phyloP scores from a whole-genome alignment of 2,329 filamentous ascomycete genomes.

The Xylaria sp. region DNA sequence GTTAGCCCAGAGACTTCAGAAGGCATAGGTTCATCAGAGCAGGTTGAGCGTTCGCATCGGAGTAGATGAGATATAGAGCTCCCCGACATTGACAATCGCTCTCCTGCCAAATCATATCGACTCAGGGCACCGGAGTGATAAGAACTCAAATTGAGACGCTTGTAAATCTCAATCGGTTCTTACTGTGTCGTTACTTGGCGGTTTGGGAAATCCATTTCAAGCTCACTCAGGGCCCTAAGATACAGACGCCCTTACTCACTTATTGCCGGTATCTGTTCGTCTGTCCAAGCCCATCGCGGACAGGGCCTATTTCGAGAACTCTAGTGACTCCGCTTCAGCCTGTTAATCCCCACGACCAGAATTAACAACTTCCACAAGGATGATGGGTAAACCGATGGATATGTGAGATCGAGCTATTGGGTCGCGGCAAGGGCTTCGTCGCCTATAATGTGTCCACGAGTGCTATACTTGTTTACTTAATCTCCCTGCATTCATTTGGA shows the following conservation, averaged over 20 bases:
- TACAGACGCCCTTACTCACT: too few species aligned
- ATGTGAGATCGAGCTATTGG: too few species aligned
- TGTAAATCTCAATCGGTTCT: background rate
- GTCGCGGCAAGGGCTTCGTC: too few species aligned
- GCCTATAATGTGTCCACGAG: too few species aligned
- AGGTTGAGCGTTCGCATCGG: background rate
- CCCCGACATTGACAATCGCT: background rate
- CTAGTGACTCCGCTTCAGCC: too few species aligned
- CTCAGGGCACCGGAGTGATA: background rate
- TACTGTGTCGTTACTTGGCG: background rate
- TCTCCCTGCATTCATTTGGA: background rate
- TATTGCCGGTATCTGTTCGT: background rate
- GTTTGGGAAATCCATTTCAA: background rate
- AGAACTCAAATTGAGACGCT: background rate
- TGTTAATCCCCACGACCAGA: too few species aligned
- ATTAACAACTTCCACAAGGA: too few species aligned
- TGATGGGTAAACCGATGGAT: too few species aligned
- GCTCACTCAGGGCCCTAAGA: background rate
- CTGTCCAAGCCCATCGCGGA: too few species aligned
- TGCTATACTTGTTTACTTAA: background rate
- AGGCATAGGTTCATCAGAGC: background rate
- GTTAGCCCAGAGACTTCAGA: background rate
- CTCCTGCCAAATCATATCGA: background rate
- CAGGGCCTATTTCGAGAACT: too few species aligned
- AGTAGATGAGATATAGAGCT: background rate